These are phyloP conservation scores for Theileria parva DNA, from an alignment of 169 alveolate species.

Conservation along the genomic window DNA sequence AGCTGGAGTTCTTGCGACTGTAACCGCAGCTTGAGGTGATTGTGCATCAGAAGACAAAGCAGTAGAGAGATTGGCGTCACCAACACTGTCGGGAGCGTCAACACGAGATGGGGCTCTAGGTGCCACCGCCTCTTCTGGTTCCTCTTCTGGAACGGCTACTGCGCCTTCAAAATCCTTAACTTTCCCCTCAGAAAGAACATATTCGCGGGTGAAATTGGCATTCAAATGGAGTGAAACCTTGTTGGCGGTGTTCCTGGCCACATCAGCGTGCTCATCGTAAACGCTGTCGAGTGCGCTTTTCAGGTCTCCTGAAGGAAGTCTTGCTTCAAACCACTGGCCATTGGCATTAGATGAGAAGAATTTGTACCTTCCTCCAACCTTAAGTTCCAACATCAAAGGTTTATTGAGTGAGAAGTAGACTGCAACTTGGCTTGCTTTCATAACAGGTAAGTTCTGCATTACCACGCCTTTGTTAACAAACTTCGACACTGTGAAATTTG, in stretches of 20 bases:
- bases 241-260: constrained; percentile 3
- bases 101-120: constrained; percentile 10
- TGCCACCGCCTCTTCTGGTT: neutral
- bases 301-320: constrained; percentile 11
- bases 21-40: neutral
- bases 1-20: neutral
- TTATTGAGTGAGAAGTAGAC: neutral
- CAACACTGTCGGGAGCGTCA: neutral
- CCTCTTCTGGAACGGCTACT: neutral
- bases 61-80: neutral
- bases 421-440: constrained; percentile 9
- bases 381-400: constrained; percentile 12
- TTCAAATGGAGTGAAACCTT: neutral
- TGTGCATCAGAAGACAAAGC: neutral
- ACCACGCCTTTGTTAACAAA: constrained; percentile 17
- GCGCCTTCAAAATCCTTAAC: constrained; percentile 2
- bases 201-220: constrained; percentile 5
- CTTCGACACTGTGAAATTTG: constrained; percentile 8
- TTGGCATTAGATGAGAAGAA: constrained; percentile 12
- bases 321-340: constrained; percentile 11
- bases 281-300: constrained; percentile 1
- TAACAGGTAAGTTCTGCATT: neutral
- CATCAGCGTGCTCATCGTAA: constrained; percentile 7
- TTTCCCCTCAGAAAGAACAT: constrained; percentile 6
- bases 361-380: constrained; percentile 9